Base-by-base conservation (phyloP, 768 basidiomycete genomes). In the Termitomyces sp. region DNA sequence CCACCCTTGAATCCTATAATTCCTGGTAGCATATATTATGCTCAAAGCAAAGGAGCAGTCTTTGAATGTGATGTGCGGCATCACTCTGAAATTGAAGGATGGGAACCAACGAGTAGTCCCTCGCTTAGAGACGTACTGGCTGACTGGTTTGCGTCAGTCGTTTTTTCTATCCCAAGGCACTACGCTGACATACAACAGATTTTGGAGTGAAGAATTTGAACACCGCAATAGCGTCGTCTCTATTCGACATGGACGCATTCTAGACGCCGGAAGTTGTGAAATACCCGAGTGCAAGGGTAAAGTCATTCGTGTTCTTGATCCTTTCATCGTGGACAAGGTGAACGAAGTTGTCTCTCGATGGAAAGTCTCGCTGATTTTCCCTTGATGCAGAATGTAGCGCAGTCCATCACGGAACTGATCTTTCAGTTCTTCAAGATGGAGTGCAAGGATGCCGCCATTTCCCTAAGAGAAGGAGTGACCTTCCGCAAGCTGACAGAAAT, bases 131-230 rank as follows among this genome's bases (percentile, higher is more conserved):
- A 63, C 16, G 62, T 74, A 1, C 62, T 81, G 45, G 35, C 51
- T 1, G 67, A 70, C 14, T 82, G 82, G 77, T 79, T 80, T 60
- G 48, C 59, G 81, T 81, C 54, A 57, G 75, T 67, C 44, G 56
- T 2, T 25, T 19, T 5, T n/a, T 45, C 6, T 29, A 3, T 23
- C 25, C 21, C 35, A 2, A 1, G 5, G 38, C 7, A 7, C 17
- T n/a, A 17, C 23, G 17, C 46, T 29, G 10, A 56, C 53, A 48
- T 17, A n/a, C 37, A 29, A 5, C 58, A 83, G 83, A 32, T 82
- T 75, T 62, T 84, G 79, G 79, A 73, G 66, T 6, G 12, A 66
- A 27, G 70, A 73, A 32, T 78, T 77, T 54, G 52, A 73, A 4
- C 77, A 76, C 56, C 47, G 2, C 17, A 11, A 35, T 5, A 29